Conservation (phyloP, 768 basidiomycete species). For the Lactarius pseudohatsudake region DNA sequence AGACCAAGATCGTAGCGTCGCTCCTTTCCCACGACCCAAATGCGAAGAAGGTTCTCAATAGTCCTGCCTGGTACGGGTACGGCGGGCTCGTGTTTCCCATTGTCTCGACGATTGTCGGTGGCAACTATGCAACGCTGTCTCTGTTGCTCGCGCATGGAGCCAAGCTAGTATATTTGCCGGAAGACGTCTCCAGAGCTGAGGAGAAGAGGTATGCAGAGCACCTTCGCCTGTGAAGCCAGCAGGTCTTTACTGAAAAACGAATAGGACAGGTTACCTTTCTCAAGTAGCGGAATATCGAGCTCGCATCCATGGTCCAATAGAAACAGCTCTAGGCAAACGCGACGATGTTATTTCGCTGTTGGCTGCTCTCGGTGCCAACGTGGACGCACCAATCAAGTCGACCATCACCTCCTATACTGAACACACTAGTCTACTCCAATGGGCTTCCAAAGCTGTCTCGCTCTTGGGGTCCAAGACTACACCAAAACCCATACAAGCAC, state of each 20-base stretch:
- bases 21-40: conserved; percentile 35
- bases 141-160: conserved; percentile 36
- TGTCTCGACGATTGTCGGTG: conserved; percentile 32
- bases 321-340: conserved; percentile 30
- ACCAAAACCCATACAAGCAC: not conserved
- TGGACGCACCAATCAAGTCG: conserved; percentile 23
- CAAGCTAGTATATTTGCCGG: conserved; percentile 31
- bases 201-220: conserved; percentile 27
- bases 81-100: conserved; percentile 32
- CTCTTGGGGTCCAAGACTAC: not conserved
- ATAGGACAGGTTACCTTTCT: not conserved
- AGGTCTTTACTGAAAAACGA: not conserved
- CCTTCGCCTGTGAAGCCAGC: no score
- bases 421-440: conserved; percentile 31
- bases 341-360: conserved; percentile 35
- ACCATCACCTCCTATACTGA: not conserved
- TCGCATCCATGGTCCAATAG: conserved; percentile 31
- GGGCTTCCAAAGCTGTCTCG: conserved; percentile 13
- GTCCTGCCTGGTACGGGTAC: conserved; percentile 27
- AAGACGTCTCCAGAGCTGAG: conserved; percentile 33
- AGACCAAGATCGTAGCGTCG: conserved; percentile 32
- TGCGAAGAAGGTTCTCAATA: conserved; percentile 35
- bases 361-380: conserved; percentile 33
- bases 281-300: not conserved
- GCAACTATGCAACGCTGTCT: conserved; percentile 34